phyloP scores from a whole-genome alignment of 805 yeast species.

The Candida oleophila region DNA sequence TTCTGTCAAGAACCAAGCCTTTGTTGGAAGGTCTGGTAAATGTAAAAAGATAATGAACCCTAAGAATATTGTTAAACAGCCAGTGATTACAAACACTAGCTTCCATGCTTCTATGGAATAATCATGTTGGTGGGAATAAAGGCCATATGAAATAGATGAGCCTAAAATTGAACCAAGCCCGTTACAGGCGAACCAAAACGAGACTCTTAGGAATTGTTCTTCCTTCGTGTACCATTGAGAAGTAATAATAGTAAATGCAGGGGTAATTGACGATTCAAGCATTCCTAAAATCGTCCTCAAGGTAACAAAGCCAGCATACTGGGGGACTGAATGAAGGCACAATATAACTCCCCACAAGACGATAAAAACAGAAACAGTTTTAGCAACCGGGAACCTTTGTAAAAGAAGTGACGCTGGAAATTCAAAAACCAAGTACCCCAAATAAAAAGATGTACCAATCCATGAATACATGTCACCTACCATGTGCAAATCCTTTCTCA shows the following conservation, averaged over 20 bases:
- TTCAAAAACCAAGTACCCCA: constrained; percentile 64
- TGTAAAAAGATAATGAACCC: constrained; percentile 27
- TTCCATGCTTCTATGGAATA: constrained; percentile 34
- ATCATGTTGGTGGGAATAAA: constrained; percentile 9
- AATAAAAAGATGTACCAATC: constrained; percentile 40
- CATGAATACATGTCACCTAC: constrained; percentile 34
- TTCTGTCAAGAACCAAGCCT: constrained; percentile 42
- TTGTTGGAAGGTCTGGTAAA: constrained; percentile 30
- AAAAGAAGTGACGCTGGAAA: constrained; percentile 45
- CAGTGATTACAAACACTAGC: constrained; percentile 42
- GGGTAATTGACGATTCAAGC: constrained; percentile 41
- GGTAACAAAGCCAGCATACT: constrained; percentile 40
- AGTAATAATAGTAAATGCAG: constrained; percentile 37
- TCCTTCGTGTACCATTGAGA: constrained; percentile 34
- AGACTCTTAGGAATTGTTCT: constrained; percentile 34
- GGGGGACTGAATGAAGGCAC: constrained; percentile 52
- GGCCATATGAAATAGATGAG: constrained; percentile 20
- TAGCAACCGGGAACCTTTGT: constrained; percentile 59
- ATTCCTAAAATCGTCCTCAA: constrained; percentile 38
- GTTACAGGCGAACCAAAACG: constrained; percentile 36
- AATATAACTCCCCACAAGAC: constrained; percentile 64
- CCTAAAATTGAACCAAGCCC: constrained; percentile 34
- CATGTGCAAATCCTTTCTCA: constrained; percentile 36
- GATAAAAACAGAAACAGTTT: constrained; percentile 46
- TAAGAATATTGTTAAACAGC: constrained; percentile 35